Base-by-base conservation (phyloP, 331 rosid genomes). In the Cydonia oblonga region DNA sequence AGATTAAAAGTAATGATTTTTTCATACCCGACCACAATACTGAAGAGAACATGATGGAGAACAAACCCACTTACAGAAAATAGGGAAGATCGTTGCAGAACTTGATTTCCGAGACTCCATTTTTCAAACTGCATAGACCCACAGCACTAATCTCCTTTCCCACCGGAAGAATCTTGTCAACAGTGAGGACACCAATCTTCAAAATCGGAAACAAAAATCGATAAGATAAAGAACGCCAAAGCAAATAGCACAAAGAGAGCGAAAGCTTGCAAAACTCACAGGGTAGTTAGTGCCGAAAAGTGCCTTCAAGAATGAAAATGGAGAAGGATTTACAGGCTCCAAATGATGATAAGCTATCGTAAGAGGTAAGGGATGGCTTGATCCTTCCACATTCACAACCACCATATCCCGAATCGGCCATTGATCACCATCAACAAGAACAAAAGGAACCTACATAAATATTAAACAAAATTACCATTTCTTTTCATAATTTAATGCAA, bases 91-190 rank as follows among this genome's bases (percentile, higher is more conserved):
- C 87, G 52, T 82, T 71, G 96, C 96, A 86, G 7, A 89, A 87
- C 79, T 89, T 91, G 73, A 95, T 89, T 85, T 86, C 97, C 15
- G 81, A 81, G 75, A 81, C 66, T 79, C 91, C 97, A 72, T 84
- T 77, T 71, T 68, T 83, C 23, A 84, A 71, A 82, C 81, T 80
- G 88, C 86, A 88, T 20, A 79, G 57, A 75, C 97, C 98, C 59
- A 95, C 93, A 70, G 91, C 96, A 79, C 79, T 86, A 40, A 89
- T 71, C 75, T 88, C 91, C 84, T 83, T 88, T 78, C 97, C 98
- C 83, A 89, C 63, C 1, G 96, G 91, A 67, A 93, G 98, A 74
- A 95, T 87, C 82, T 89, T 88, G 78, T 91, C 99, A 80, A 87
- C 96, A 53, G 89, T 92, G 23, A 86, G 93, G 25, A 95, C 68